phyloP scores from a whole-genome alignment of 208 protist genomes.

The Acanthamoeba sp. region DNA sequence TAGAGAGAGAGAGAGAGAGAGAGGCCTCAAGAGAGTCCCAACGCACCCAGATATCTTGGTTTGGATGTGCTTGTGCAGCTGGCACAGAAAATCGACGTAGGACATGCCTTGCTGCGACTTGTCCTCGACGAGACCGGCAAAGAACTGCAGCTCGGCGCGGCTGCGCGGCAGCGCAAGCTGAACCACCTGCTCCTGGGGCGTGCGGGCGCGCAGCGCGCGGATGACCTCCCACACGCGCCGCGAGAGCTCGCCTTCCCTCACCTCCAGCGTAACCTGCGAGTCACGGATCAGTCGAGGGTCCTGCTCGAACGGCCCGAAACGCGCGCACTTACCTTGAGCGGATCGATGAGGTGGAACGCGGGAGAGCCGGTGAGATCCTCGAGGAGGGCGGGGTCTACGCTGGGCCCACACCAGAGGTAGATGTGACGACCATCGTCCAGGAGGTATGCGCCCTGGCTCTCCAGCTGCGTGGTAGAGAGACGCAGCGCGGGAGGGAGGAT shows the following conservation, averaged over 20 bases:
- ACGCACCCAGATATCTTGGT: slow-evolving; percentile 69
- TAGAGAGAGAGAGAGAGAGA: not conserved
- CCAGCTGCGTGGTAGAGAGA: slow-evolving; percentile 13
- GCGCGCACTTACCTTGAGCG: not conserved
- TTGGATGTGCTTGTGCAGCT: slow-evolving; percentile 75
- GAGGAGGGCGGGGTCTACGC: not conserved
- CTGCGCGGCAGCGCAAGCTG: slow-evolving; percentile 19
- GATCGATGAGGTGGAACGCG: slow-evolving; percentile 50
- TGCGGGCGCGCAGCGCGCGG: slow-evolving; percentile 22
- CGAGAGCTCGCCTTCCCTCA: slow-evolving; percentile 21
- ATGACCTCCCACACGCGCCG: slow-evolving; percentile 67
- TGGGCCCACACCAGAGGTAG: slow-evolving; percentile 45
- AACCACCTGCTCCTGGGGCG: slow-evolving; percentile 52
- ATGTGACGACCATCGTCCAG: slow-evolving; percentile 60
- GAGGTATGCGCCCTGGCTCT: slow-evolving; percentile 20
- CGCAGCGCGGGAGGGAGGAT: not conserved
- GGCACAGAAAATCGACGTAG: slow-evolving; percentile 75
- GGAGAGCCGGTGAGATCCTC: slow-evolving; percentile 12
- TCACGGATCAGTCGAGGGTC: no score
- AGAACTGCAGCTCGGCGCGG: slow-evolving; percentile 51
- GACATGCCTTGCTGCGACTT: slow-evolving; percentile 69
- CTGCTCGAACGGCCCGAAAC: no score
- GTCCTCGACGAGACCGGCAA: slow-evolving; percentile 61
- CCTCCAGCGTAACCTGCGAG: not conserved
- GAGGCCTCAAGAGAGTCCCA: not conserved